These are phyloP conservation scores for Cantharellus anzutake DNA, from an alignment of 768 basidiomycete species.

Conservation along the genomic window DNA sequence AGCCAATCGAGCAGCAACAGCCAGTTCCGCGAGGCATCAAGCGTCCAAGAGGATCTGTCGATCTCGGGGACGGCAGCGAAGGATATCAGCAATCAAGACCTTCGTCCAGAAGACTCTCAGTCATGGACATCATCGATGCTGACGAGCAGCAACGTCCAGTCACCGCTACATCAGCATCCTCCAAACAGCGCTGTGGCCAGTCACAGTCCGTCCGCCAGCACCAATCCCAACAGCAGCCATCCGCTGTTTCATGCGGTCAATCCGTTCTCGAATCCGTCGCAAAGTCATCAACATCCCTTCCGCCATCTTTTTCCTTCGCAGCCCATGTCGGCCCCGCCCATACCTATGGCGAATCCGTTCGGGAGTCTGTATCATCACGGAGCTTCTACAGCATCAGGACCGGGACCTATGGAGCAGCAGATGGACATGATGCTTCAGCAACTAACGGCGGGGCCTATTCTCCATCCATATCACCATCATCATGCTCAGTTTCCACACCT, in stretches of 20 bases:
- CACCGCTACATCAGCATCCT: not conserved
- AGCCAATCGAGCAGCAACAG: not conserved
- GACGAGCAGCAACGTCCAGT: not conserved
- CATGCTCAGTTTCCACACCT: not conserved
- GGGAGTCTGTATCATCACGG: no score
- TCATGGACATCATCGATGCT: conserved; percentile 1
- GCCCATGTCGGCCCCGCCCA: not conserved
- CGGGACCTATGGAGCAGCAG: not conserved
- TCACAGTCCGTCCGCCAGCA: not conserved
- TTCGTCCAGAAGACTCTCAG: not conserved
- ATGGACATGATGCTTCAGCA: not conserved
- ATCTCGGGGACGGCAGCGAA: not conserved
- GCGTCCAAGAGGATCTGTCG: not conserved
- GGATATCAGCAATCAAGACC: not conserved
- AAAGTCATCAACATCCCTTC: not conserved
- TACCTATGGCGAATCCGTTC: not conserved
- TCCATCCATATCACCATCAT: not conserved
- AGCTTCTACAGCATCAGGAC: not conserved
- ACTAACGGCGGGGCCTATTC: not conserved
- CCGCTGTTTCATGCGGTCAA: not conserved
- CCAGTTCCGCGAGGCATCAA: not conserved
- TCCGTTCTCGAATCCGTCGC: not conserved
- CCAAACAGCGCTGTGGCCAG: not conserved
- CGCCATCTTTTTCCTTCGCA: not conserved
- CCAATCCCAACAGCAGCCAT: not conserved